phyloP scores from a whole-genome alignment of 306 rosid genomes.

The Gleditsia sinensis region DNA sequence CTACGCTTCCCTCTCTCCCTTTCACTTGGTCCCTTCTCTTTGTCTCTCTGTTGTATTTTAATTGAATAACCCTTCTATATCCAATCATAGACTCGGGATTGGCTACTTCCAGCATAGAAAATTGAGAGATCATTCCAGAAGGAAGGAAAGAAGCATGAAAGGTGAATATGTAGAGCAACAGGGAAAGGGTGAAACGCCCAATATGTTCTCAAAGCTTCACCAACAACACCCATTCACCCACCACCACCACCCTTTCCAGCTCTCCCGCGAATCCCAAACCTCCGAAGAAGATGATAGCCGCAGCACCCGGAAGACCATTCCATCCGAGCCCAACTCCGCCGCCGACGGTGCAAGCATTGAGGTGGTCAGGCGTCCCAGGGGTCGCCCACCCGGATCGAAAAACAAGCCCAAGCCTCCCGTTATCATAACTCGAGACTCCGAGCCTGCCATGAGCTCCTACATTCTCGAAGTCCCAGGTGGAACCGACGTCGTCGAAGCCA shows the following conservation, averaged over 20 bases:
- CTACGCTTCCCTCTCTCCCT: not conserved
- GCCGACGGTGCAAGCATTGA: constrained; percentile 81
- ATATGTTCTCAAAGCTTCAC: constrained; percentile 82
- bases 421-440: constrained; percentile 67
- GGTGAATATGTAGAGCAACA: constrained; percentile 63
- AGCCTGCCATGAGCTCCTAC: constrained; percentile 84
- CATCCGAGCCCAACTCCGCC: constrained; percentile 38
- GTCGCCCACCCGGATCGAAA: constrained; percentile 95
- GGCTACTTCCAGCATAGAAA: not conserved
- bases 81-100: constrained; percentile 38
- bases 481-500: constrained; percentile 76
- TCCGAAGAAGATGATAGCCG: constrained; percentile 59
- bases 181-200: constrained; percentile 39
- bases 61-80: constrained; percentile 14
- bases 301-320: constrained; percentile 18
- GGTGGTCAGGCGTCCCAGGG: constrained; percentile 72
- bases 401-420: constrained; percentile 81
- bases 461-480: constrained; percentile 84
- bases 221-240: constrained; percentile 52
- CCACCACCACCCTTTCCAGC: constrained; percentile 50
- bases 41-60: not conserved
- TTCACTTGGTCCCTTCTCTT: not conserved
- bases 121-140: not conserved
- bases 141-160: constrained; percentile 45
- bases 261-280: constrained; percentile 52